Evolutionary conservation across 306 rosid genomes (phyloP), one percentile per base, ranked within the genome.

Genomic region (Quercus suber): DNA sequence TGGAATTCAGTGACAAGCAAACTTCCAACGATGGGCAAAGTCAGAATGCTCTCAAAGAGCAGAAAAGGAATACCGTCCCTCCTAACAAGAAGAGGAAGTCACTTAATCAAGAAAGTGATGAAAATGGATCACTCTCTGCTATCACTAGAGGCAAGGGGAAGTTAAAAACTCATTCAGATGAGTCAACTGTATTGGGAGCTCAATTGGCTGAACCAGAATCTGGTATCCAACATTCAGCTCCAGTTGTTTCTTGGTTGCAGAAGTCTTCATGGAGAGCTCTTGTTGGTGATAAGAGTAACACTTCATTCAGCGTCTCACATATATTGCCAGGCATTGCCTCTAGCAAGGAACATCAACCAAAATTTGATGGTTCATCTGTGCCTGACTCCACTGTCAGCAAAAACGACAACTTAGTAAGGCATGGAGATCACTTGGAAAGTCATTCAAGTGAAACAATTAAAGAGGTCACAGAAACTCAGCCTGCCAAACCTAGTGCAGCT

Each of bases 231-330:
- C 80, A 78, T 49, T 77, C 85, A 5, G 55, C 72, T 19, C 65
- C 55, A 23, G 75, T 80, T 72, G 89, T 82, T 73, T 90, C 89
- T 43, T 86, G 94, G 90, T 84, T 87, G 45, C 96, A 88, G 80
- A 94, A 92, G 80, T 87, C 94, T 70, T 92, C 96, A 49, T 94
- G 97, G 97, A 92, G 51, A 81, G 43, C 89, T 82, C 97, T 92
- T 84, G 80, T 94, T 69, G 76, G 82, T 80, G 85, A 84, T 21
- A 84, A 81, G 76, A 78, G 80, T 64, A 82, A 58, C 58, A 74
- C 76, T 81, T 21, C 90, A 56, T 94, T 92, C 78, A 86, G 78
- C 59, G 69, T 91, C 31, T 85, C 93, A 41, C 77, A 80, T 58
- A 78, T 87, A 77, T 68, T 84, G 65, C 83, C 89, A 27, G 83